phyloP scores from a whole-genome alignment of 306 rosid species.

The Cicer chorassanicum region DNA sequence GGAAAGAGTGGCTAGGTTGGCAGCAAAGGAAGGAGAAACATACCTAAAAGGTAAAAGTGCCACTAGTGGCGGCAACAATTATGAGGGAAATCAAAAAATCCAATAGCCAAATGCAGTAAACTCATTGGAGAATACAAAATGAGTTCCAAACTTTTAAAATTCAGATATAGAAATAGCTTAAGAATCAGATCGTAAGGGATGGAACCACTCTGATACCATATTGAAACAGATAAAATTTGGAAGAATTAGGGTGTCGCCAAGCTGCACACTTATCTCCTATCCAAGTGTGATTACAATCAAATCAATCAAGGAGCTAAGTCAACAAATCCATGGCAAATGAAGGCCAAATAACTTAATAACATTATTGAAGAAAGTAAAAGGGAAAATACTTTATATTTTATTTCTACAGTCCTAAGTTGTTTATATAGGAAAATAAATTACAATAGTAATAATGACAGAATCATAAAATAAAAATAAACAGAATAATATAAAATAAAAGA shows the following conservation, averaged over 20 bases:
- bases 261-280: conserved; percentile 2
- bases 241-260: not conserved
- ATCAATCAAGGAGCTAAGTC: not conserved
- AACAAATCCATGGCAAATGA: conserved; percentile 17
- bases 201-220: not conserved
- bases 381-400: too few species aligned
- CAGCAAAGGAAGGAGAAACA: not conserved
- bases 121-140: not conserved
- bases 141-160: not conserved
- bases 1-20: not conserved
- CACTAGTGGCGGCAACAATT: not conserved
- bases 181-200: not conserved
- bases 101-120: not conserved
- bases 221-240: conserved; percentile 2
- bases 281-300: conserved; percentile 16
- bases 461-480: too few species aligned
- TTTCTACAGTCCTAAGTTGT: too few species aligned
- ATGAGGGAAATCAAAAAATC: not conserved
- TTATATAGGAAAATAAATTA: too few species aligned
- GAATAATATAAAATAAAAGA: too few species aligned
- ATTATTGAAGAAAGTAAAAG: not conserved
- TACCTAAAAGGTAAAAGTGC: not conserved
- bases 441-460: too few species aligned
- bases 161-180: not conserved
- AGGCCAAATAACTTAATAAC: conserved; percentile 16